These are phyloP conservation scores for Helotiales sp. DNA, from an alignment of 2,329 filamentous ascomycete genomes.

Conservation along the genomic window DNA sequence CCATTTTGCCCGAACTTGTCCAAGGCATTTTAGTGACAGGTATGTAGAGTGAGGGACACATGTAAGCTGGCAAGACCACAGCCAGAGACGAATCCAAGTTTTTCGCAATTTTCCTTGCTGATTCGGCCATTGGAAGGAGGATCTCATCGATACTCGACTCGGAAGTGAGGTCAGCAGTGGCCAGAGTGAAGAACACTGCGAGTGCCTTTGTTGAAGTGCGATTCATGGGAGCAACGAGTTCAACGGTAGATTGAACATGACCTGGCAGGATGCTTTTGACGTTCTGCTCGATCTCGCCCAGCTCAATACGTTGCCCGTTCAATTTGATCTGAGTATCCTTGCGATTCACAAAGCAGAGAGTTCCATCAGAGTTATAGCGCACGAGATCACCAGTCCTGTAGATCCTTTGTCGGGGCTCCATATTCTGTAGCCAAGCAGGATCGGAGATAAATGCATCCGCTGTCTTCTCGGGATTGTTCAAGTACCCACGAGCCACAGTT, in stretches of 20 bases:
- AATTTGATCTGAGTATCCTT: slow-evolving; percentile 71
- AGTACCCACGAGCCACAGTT: slow-evolving; percentile 65
- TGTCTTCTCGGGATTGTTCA: slow-evolving; percentile 63
- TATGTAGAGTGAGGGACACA: not conserved
- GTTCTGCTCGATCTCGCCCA: slow-evolving; percentile 54
- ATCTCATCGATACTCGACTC: not conserved
- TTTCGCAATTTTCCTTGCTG: not conserved
- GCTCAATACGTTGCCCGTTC: slow-evolving; percentile 66
- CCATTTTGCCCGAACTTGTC: not conserved
- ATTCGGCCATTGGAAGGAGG: not conserved
- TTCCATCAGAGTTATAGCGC: slow-evolving; percentile 54
- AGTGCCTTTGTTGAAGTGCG: not conserved
- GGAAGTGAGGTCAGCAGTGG: not conserved
- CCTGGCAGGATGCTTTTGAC: not conserved
- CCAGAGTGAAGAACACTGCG: not conserved
- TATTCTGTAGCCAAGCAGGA: slow-evolving; percentile 52
- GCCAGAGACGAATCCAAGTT: not conserved
- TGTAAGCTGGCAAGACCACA: not conserved
- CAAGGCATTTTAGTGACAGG: not conserved
- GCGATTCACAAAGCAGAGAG: slow-evolving; percentile 62
- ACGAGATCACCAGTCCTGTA: slow-evolving; percentile 67
- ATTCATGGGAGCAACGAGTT: slow-evolving; percentile 18
- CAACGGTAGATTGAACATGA: not conserved
- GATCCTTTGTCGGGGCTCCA: slow-evolving; percentile 46
- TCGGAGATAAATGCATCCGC: slow-evolving; percentile 62